A percentile compares a stretch with the other conserved stretches of the same genome.
These are phyloP conservation scores for Telfairia occidentalis DNA, from an alignment of 331 rosid species.

Conservation along the genomic window DNA sequence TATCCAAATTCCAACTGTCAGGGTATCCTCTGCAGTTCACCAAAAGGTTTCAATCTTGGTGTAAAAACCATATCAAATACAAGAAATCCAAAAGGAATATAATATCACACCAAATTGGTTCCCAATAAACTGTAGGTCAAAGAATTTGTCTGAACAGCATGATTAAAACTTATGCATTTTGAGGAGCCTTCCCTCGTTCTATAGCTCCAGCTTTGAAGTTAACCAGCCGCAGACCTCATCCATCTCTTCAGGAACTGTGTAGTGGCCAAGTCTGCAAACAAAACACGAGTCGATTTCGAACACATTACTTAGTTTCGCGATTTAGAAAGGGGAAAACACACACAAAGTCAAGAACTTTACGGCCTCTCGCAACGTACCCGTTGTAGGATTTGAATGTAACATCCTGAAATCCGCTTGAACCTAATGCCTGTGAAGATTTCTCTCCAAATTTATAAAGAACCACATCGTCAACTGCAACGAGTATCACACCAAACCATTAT, in stretches of 20 bases:
- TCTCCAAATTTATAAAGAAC: slow-evolving; percentile 75
- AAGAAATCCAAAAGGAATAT: slow-evolving; percentile 5
- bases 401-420: slow-evolving; percentile 55
- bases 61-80: slow-evolving; percentile 16
- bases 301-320: not conserved
- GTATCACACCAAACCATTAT: slow-evolving; percentile 7
- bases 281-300: not conserved
- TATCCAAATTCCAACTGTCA: not conserved
- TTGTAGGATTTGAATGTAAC: slow-evolving; percentile 50
- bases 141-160: slow-evolving; percentile 11
- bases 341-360: not conserved
- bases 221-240: slow-evolving; percentile 83
- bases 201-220: slow-evolving; percentile 57
- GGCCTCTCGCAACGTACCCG: not conserved
- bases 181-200: slow-evolving; percentile 15
- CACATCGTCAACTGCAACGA: slow-evolving; percentile 65
- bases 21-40: not conserved
- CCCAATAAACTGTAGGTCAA: slow-evolving; percentile 1
- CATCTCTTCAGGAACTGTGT: slow-evolving; percentile 84
- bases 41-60: slow-evolving; percentile 1
- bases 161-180: not conserved
- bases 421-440: slow-evolving; percentile 49
- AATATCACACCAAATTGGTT: slow-evolving; percentile 1
- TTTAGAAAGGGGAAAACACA: not conserved
- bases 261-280: slow-evolving; percentile 75